These are phyloP conservation scores for Microthlaspi erraticum DNA, from an alignment of 345 rosid genomes.

Conservation along the genomic window DNA sequence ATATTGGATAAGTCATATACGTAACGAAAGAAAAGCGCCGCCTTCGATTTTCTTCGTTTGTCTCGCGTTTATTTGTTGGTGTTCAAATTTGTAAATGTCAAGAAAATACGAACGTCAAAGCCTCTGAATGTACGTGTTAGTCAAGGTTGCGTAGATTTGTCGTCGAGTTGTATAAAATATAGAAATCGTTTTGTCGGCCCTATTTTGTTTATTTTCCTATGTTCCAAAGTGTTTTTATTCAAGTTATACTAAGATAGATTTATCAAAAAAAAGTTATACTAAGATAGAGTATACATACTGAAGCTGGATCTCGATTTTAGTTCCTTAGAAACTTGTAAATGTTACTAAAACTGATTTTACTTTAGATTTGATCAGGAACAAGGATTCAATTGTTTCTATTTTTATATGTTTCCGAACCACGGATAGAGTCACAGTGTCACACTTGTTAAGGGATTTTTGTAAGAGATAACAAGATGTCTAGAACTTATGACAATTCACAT, in stretches of 20 bases:
- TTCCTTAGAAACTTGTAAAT: not conserved
- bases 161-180: constrained; percentile 1
- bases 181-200: not conserved
- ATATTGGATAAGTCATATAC: constrained; percentile 32
- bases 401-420: not conserved
- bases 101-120: constrained; percentile 41
- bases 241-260: not conserved
- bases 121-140: constrained; percentile 27
- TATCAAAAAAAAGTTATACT: no score
- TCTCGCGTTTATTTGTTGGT: constrained; percentile 1
- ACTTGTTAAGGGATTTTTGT: not conserved
- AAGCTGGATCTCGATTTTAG: not conserved
- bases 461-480: constrained; percentile 2
- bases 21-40: constrained; percentile 12
- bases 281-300: no score
- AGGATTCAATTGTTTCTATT: not conserved
- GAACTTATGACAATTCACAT: not conserved
- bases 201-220: not conserved
- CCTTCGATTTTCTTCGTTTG: constrained; percentile 14
- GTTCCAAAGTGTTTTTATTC: not conserved
- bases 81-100: constrained; percentile 39
- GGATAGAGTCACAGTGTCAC: not conserved
- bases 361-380: not conserved
- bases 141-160: constrained; percentile 32
- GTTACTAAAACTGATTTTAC: not conserved